Conservation (phyloP, 2,329 filamentous ascomycete species). For the Ophiostoma sp. region DNA sequence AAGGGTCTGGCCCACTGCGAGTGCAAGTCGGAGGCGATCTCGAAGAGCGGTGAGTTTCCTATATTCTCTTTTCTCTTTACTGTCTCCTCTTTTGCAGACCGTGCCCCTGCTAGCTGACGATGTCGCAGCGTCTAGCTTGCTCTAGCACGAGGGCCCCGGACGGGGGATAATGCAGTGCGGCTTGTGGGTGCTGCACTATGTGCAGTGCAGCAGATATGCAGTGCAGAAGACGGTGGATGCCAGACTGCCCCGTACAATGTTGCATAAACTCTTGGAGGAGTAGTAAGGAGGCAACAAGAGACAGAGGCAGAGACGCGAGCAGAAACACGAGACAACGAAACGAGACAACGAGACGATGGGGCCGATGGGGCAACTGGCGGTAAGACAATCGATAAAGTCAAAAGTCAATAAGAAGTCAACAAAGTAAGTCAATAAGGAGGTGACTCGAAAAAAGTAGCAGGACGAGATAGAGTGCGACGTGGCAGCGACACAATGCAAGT, state of each 20-base stretch:
- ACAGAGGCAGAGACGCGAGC: background rate
- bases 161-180: slow-evolving; percentile 11
- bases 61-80: background rate
- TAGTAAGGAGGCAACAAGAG: too few relatives aligned
- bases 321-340: background rate
- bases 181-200: background rate
- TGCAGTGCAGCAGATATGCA: slow-evolving; percentile 3
- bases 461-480: background rate
- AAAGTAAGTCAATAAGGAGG: background rate
- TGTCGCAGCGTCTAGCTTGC: background rate
- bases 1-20: slow-evolving; percentile 7
- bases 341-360: background rate
- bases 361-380: slow-evolving; percentile 8
- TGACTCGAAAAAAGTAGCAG: background rate
- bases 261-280: background rate
- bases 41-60: slow-evolving; percentile 13
- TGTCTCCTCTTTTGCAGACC: background rate
- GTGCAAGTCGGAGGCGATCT: slow-evolving; percentile 1
- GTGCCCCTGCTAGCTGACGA: background rate
- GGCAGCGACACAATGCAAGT: slow-evolving; percentile 5
- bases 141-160: background rate
- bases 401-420: background rate
- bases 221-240: background rate
- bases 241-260: slow-evolving; percentile 3
- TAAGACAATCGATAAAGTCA: slow-evolving; percentile 1